Evolutionary conservation across 2,329 filamentous ascomycete genomes (phyloP).

Genomic region (Proliferodiscus dingleyae): DNA sequence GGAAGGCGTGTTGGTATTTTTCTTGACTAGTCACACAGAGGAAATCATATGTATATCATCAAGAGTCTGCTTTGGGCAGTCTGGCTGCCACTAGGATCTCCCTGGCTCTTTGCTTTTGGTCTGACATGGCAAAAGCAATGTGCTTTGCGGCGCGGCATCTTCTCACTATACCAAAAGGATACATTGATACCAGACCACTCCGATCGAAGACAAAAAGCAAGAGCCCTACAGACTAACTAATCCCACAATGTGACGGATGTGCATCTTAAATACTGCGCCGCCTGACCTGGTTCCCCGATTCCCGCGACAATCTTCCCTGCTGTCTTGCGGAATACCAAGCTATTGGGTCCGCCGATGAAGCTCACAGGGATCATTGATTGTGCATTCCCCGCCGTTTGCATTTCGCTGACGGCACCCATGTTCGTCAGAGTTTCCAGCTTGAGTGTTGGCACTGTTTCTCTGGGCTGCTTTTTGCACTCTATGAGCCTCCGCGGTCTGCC

Average conservation of each 20-base stretch:
- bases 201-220: neutral
- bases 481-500: neutral
- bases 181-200: neutral
- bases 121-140: neutral
- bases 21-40: too few species aligned
- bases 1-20: too few species aligned
- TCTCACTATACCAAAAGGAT: slow-evolving; percentile 2
- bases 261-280: too few species aligned
- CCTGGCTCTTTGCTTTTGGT: neutral
- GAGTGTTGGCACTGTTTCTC: slow-evolving; percentile 7
- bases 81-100: too few species aligned
- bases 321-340: neutral
- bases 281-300: too few species aligned
- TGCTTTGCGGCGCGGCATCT: slow-evolving; percentile 5
- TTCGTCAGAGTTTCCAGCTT: neutral
- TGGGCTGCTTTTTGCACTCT: slow-evolving; percentile 9
- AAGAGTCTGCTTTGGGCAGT: too few species aligned
- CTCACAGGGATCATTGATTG: neutral
- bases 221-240: too few species aligned
- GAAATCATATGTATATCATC: too few species aligned
- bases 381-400: neutral
- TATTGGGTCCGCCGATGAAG: neutral
- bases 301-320: too few species aligned
- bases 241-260: too few species aligned
- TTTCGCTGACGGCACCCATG: neutral